phyloP scores from a whole-genome alignment of 345 rosid genomes.

The Arabidopsis thaliana region TAIR10.1 NC_003070.9:20997501-20998000 shows the following conservation, averaged over 20 bases:
- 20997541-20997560: conserved; percentile 56
- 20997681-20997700: background rate
- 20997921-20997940: conserved; percentile 45
- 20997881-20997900: too few relatives aligned
- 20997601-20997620: conserved; percentile 51
- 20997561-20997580: conserved; percentile 40
- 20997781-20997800: background rate
- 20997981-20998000: conserved; percentile 70
- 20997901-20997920: background rate
- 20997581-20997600: conserved; percentile 62
- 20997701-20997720: background rate
- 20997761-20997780: background rate
- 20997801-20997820: background rate
- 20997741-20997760: conserved; percentile 49
- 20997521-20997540: background rate
- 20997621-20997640: background rate
- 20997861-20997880: too few relatives aligned
- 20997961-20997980: conserved; percentile 64
- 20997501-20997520: background rate
- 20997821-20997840: too few relatives aligned
- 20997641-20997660: too few relatives aligned
- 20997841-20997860: too few relatives aligned
- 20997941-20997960: conserved; percentile 70
- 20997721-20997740: background rate
- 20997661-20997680: too few relatives aligned